phyloP scores from a whole-genome alignment of 2,329 filamentous ascomycete species.

The Biscogniauxia sp. region DNA sequence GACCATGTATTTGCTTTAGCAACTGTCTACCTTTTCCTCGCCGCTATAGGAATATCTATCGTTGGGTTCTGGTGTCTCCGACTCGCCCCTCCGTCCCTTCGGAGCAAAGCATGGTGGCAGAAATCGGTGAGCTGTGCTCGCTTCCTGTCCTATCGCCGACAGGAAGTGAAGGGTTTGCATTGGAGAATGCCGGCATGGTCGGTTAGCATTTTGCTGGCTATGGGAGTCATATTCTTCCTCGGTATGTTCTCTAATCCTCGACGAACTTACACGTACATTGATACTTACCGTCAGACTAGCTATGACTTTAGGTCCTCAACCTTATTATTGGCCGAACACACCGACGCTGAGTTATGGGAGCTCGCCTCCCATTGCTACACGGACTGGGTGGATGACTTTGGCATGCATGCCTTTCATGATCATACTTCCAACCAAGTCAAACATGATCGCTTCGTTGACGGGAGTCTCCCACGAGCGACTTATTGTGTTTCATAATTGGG shows the following conservation, averaged over 20 bases:
- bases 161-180: slow-evolving; percentile 31
- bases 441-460: slow-evolving; percentile 52
- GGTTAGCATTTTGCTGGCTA: slow-evolving; percentile 37
- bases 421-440: slow-evolving; percentile 52
- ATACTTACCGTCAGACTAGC: slow-evolving; percentile 22
- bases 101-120: slow-evolving; percentile 31
- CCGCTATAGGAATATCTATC: slow-evolving; percentile 46
- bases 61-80: slow-evolving; percentile 36
- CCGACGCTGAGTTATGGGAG: slow-evolving; percentile 40
- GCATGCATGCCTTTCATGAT: slow-evolving; percentile 51
- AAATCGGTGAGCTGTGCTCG: slow-evolving; percentile 36
- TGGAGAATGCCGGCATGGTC: slow-evolving; percentile 46
- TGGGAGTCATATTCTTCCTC: slow-evolving; percentile 46
- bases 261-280: background rate
- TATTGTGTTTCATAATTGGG: slow-evolving; percentile 55
- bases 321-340: slow-evolving; percentile 56
- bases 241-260: slow-evolving; percentile 23
- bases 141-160: slow-evolving; percentile 41
- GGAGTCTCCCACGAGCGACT: slow-evolving; percentile 57
- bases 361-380: slow-evolving; percentile 52
- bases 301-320: slow-evolving; percentile 48
- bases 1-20: slow-evolving; percentile 52
- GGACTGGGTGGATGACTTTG: slow-evolving; percentile 51
- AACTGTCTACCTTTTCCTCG: slow-evolving; percentile 52
- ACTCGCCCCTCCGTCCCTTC: slow-evolving; percentile 27